phyloP scores from a whole-genome alignment of 441 rosid species.

The Pelargonium myrrhifolium region DNA sequence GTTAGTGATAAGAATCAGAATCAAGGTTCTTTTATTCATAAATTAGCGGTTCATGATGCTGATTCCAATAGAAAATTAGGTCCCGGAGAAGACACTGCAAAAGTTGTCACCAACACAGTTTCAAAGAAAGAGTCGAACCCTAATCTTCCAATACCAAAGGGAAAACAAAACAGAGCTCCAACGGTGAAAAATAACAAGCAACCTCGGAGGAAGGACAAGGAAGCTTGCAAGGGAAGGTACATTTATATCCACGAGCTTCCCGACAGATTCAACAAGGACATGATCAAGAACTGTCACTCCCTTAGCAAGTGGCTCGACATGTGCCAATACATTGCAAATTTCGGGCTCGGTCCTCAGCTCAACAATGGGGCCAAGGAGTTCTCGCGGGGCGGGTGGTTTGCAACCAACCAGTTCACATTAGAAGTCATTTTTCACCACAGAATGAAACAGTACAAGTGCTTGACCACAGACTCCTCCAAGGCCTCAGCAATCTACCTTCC shows the following conservation, averaged over 20 bases:
- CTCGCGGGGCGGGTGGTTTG: constrained; percentile 21
- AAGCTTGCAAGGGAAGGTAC: constrained; percentile 22
- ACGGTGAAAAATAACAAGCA: too few species aligned
- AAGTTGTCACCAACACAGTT: too few species aligned
- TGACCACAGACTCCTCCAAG: constrained; percentile 17
- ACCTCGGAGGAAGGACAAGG: neutral
- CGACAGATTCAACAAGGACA: constrained; percentile 27
- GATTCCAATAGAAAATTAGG: too few species aligned
- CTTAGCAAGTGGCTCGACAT: constrained; percentile 30
- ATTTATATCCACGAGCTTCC: constrained; percentile 38
- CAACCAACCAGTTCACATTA: constrained; percentile 36
- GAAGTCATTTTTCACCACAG: constrained; percentile 34
- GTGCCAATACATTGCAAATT: constrained; percentile 29
- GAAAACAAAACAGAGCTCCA: too few species aligned
- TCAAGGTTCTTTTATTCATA: too few species aligned
- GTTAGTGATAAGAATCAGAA: too few species aligned
- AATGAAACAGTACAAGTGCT: constrained; percentile 9
- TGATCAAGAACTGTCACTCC: constrained; percentile 27
- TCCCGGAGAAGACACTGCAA: too few species aligned
- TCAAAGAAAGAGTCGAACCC: too few species aligned
- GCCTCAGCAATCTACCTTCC: constrained; percentile 15
- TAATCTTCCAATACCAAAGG: too few species aligned
- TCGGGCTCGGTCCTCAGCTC: constrained; percentile 31
- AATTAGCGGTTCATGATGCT: too few species aligned
- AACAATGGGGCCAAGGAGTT: constrained; percentile 3